Evolutionary conservation across 352 stramenopile genomes (phyloP), one percentile per base, ranked within the genome.

Genomic region (Globisporangium orthogonon): DNA sequence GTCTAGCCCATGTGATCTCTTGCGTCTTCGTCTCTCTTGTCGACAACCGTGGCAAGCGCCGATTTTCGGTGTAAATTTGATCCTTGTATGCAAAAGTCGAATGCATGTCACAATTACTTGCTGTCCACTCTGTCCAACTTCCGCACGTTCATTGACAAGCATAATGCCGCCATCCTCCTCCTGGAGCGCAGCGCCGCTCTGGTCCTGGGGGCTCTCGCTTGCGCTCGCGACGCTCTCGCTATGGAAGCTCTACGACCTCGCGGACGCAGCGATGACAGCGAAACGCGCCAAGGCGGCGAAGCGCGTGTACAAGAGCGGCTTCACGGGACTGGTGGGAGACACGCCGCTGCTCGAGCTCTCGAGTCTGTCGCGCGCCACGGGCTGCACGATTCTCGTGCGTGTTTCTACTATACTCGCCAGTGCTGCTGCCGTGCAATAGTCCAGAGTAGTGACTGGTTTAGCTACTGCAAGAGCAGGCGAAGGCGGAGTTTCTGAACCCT

Each of bases 401-500:
- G 4, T 13, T 55, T 37, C 52, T 14, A 35, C 44, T 23, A 6
- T 37, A 10, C 41, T 28, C 15, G 7, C 6, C n/a, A 11, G 18
- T 30, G 17, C 3, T 13, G 43, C n/a, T 29, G 7, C 52, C 14
- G 7, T 54, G 33, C n/a, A 56, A 23, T 23, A 23, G 23, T 23
- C 23, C 23, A 23, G 23, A 43, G 37, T 43, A 10, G 3, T 33
- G 23, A 47, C 7, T 61, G 18, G 23, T 40, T 0, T 23, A 50
- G 55, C 7, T 23, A 48, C 23, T 60, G 39, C 6, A 52, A 17
- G 51, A 29, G 29, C 37, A 93, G 80, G 86, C 78, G 6, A 98
- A 99, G 68, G 96, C 97, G 29, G 97, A 99, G 78, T 97, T 89
- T 45, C 73, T 98, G 59, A 99, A 99, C 76, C 97, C 97, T 3